phyloP scores from a whole-genome alignment of 371 early-diverging fungal genomes.

The Umbelopsis sp. region DNA sequence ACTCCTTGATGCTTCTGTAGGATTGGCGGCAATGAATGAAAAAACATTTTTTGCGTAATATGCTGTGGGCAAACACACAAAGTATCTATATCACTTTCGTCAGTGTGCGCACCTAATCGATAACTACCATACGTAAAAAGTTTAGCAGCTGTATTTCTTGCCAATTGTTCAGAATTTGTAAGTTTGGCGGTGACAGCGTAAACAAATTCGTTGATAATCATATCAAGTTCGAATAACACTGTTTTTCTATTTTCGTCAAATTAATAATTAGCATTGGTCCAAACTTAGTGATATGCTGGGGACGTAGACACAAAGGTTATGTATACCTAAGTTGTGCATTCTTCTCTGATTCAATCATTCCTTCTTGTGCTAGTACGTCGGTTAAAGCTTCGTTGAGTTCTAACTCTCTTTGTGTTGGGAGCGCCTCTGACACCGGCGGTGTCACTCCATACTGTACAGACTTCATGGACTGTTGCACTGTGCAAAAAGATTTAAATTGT shows the following conservation, averaged over 20 bases:
- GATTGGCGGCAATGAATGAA: constrained; percentile 69
- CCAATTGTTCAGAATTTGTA: constrained; percentile 55
- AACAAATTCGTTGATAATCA: constrained; percentile 73
- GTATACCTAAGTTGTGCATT: constrained; percentile 19
- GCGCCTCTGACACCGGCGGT: constrained; percentile 23
- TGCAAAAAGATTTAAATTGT: too few relatives aligned
- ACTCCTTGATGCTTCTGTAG: constrained; percentile 67
- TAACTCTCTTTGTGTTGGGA: constrained; percentile 35
- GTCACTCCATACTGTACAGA: constrained; percentile 26
- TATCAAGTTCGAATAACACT: constrained; percentile 67
- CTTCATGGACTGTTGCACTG: neutral
- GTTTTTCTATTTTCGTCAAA: constrained; percentile 40
- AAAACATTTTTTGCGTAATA: constrained; percentile 84
- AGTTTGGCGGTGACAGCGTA: constrained; percentile 40
- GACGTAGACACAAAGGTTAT: neutral
- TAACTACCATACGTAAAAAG: constrained; percentile 94
- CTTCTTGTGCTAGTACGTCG: constrained; percentile 17
- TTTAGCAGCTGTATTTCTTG: constrained; percentile 76
- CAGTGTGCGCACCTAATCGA: constrained; percentile 89
- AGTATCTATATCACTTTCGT: constrained; percentile 91
- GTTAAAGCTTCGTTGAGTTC: constrained; percentile 28
- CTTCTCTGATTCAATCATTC: constrained; percentile 28
- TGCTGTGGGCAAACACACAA: constrained; percentile 88
- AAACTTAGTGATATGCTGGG: too few relatives aligned
- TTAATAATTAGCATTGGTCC: too few relatives aligned